Evolutionary conservation across 192 early-diverging fungal genomes (phyloP), one percentile per base, ranked within the genome.

Genomic region (Rhizophagus sp.): DNA sequence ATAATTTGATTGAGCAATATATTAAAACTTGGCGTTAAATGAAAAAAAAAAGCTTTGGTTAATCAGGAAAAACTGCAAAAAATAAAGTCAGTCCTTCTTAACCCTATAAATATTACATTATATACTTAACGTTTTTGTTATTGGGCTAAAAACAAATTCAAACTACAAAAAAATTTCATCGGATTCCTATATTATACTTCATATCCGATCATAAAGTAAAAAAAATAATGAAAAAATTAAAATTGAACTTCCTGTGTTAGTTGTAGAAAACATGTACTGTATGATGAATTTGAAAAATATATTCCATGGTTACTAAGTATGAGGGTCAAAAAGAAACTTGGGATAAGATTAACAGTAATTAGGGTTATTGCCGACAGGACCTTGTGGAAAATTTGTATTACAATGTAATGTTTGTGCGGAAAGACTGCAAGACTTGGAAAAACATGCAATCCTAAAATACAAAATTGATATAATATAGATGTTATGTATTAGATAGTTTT

Each of bases 261-360:
- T n/a, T n/a, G n/a, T n/a, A 66, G 30, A 66, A 66, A 66, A 66
- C 3, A 66, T 66, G 64, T n/a, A n/a, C n/a, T n/a, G n/a, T 27
- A 66, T 27, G 6, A 34, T 34, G 30, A 66, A 66, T 66, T 27
- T 66, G 27, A 4, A 25, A 66, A 66, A 66, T 66, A 66, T 13
- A 66, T 66, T 25, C 27, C 0, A 66, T 0, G 13, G 30, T 66
- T 66, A 27, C 30, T 66, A 12, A 66, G 19, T 9, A 65, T 25
- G 11, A 9, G 9, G 64, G 15, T 1, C 22, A 25, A 66, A 66
- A 66, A 66, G 64, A 66, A 27, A 66, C 27, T 27, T 66, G 64
- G 27, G 34, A 66, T 33, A 10, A 66, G 10, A 66, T 65, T 33
- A 65, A 27, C 3, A 30, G 64, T 65, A 65, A 66, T 34, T 66